Base-by-base conservation (phyloP, 352 stramenopile genomes). In the Globisporangium acanthophoron region DNA sequence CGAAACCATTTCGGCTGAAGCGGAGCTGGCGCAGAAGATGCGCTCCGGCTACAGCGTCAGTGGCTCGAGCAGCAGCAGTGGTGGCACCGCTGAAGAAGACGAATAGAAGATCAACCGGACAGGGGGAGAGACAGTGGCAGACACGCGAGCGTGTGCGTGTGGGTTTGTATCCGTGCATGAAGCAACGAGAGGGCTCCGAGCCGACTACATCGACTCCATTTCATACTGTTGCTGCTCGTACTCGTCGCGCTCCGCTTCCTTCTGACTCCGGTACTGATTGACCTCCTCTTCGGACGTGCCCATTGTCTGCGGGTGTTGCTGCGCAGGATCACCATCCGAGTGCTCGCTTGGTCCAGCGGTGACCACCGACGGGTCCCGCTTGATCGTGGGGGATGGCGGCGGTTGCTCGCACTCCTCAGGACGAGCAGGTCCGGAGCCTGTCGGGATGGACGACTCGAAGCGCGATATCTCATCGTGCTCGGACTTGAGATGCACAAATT, bases 401-500 rank as follows among this genome's bases (percentile, higher is more conserved):
- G 76, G 73, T 41, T 89, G 84, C 59, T 92, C 78, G 52, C 81
- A 90, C 57, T 88, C 82, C 44, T 92, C 79, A 0, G 80, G 74
- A 0, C 73, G 70, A 9, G 43, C 15, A 3, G 61, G 52, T 2
- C 16, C 62, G 35, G 48, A 43, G 11, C 53, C 43, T 5, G 64
- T 68, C 9, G 82, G 85, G 12, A 87, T 83, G 0, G 75, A 88
- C 18, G 82, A 86, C 54, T 92, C 80, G 44, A 94, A 94, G 35
- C 83, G 81, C 27, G 85, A 94, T 48, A 92, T 74, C 68, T 94
- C 85, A 56, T 93, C 85, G 54, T 91, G 74, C 31, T 80, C 67
- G 33, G 80, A 92, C 56, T 94, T 94, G 50, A 92, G 66, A 39
- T 93, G 83, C 29, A 94, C 61, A 56, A 94, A 92, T 54, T 94